phyloP scores from a whole-genome alignment of 257 asterid species.

The Scutellaria baicalensis region DNA sequence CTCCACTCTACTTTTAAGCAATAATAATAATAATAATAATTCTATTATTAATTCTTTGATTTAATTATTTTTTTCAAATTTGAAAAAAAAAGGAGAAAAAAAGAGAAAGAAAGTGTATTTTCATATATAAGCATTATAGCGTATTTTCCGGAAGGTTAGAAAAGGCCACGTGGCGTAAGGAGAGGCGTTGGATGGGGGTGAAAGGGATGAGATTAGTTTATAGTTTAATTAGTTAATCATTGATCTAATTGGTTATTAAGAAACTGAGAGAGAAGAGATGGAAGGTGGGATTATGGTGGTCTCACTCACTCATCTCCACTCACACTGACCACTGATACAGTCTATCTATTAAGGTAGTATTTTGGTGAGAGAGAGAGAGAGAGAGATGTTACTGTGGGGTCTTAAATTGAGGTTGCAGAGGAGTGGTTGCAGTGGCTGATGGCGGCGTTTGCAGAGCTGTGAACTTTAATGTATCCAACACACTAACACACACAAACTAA shows the following conservation, averaged over 20 bases:
- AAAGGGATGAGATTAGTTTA: conserved; percentile 25
- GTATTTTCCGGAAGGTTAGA: conserved; percentile 67
- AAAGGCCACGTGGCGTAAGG: conserved; percentile 23
- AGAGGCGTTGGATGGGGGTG: conserved; percentile 27
- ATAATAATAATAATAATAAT: not conserved
- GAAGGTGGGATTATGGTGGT: conserved; percentile 26
- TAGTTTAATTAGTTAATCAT: not conserved
- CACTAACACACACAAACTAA: conserved; percentile 16
- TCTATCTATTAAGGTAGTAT: too few relatives aligned
- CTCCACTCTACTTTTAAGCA: not conserved
- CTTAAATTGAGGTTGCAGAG: conserved; percentile 67
- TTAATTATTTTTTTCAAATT: conserved; percentile 10
- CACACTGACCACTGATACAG: not conserved
- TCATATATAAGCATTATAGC: conserved; percentile 14
- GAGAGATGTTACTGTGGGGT: conserved; percentile 20
- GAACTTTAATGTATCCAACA: conserved; percentile 72
- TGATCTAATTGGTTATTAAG: conserved; percentile 2
- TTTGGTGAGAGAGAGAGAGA: conserved; percentile 13
- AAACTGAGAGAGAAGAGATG: conserved; percentile 41
- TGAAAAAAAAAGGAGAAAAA: not conserved
- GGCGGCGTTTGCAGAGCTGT: conserved; percentile 98
- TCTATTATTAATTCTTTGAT: conserved; percentile 41
- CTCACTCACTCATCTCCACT: not conserved
- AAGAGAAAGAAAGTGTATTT: not conserved
- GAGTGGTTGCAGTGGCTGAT: conserved; percentile 52